These are phyloP conservation scores for Penicillium mononematosum DNA, from an alignment of 495 filamentous ascomycete genomes.

Conservation along the genomic window DNA sequence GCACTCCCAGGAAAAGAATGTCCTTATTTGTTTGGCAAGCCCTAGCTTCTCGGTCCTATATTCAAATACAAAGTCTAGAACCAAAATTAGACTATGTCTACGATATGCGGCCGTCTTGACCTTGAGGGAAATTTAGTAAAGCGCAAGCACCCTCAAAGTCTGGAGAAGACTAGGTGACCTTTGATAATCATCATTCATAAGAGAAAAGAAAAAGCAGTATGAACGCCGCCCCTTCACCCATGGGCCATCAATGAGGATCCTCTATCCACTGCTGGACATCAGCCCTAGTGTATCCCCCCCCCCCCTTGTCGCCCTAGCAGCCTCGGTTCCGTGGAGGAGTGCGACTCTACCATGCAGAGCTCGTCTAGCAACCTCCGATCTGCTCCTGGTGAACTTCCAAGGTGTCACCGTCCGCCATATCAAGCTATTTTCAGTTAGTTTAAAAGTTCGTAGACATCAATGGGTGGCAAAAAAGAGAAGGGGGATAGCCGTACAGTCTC, in stretches of 20 bases:
- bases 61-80: not conserved
- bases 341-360: not conserved
- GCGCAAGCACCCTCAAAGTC: slow-evolving; percentile 5
- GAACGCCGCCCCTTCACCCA: slow-evolving; percentile 6
- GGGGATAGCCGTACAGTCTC: slow-evolving; percentile 69
- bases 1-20: not conserved
- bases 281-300: not conserved
- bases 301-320: not conserved
- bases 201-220: slow-evolving; percentile 2
- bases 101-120: not conserved
- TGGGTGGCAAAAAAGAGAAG: slow-evolving; percentile 3
- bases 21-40: not conserved
- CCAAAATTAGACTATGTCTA: not conserved
- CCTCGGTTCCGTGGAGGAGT: not conserved
- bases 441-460: not conserved
- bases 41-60: not conserved
- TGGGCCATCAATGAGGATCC: slow-evolving; percentile 1
- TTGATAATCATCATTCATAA: slow-evolving; percentile 13
- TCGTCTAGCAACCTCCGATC: slow-evolving; percentile 64
- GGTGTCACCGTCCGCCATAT: slow-evolving; percentile 95
- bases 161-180: slow-evolving; percentile 4
- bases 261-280: not conserved
- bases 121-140: not conserved
- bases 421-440: slow-evolving; percentile 60
- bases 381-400: slow-evolving; percentile 99